phyloP scores from a whole-genome alignment of 768 basidiomycete genomes.

The Coprinopsis strossmayeri region DNA sequence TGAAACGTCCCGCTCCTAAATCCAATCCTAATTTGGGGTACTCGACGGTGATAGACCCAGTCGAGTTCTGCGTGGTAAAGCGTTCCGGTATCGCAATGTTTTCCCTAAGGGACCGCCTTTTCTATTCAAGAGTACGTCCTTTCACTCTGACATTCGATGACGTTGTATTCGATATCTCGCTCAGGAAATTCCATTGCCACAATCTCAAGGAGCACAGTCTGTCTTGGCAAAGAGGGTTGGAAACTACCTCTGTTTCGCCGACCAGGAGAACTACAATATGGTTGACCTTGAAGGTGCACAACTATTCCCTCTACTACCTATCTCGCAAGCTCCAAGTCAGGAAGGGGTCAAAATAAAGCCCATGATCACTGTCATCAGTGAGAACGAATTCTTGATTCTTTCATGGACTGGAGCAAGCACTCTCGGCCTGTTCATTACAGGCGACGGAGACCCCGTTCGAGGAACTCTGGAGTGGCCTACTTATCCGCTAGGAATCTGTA shows the following conservation, averaged over 20 bases:
- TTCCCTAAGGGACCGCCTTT: constrained; percentile 56
- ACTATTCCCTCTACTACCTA: constrained; percentile 66
- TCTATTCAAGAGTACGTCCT: constrained; percentile 47
- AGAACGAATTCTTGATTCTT: constrained; percentile 78
- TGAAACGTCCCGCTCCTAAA: constrained; percentile 41
- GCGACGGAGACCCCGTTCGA: constrained; percentile 81
- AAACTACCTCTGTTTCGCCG: constrained; percentile 65
- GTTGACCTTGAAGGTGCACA: constrained; percentile 72
- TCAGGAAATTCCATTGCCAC: constrained; percentile 65
- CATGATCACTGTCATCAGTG: constrained; percentile 66
- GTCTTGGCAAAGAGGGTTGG: constrained; percentile 55
- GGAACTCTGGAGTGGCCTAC: constrained; percentile 84
- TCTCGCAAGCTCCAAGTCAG: constrained; percentile 58
- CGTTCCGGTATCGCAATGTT: constrained; percentile 57
- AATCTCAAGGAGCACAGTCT: constrained; percentile 30
- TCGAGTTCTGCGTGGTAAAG: constrained; percentile 74
- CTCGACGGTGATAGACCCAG: constrained; percentile 35
- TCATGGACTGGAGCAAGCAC: constrained; percentile 80
- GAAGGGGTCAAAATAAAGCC: constrained; percentile 46
- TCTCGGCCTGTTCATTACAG: constrained; percentile 81
- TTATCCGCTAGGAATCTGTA: constrained; percentile 73
- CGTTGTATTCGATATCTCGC: neutral
- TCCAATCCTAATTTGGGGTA: constrained; percentile 26
- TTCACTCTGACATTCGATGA: neutral
- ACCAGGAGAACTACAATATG: constrained; percentile 66